These are phyloP conservation scores for Glebionis coronaria DNA, from an alignment of 129 eudicot species.

Conservation along the genomic window DNA sequence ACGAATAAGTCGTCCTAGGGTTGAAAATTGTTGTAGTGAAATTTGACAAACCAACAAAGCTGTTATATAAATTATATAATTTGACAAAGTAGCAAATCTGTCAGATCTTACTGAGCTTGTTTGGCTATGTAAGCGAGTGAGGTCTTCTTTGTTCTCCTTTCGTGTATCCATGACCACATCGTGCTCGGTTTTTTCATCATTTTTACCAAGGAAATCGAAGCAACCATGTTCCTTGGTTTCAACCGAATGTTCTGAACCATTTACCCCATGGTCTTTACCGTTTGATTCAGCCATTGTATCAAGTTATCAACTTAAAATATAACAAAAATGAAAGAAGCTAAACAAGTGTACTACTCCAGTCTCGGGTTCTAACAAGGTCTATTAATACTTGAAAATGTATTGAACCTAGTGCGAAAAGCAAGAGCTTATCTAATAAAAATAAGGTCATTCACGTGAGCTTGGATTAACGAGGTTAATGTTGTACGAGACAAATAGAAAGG, in stretches of 20 bases:
- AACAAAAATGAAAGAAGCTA: not conserved
- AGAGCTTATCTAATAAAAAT: not conserved
- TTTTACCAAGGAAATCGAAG: conserved; percentile 38
- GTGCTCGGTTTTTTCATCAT: conserved; percentile 29
- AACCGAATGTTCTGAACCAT: conserved; percentile 17
- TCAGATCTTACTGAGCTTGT: conserved; percentile 44
- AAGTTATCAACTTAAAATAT: not conserved
- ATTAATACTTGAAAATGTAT: not conserved
- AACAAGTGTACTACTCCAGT: not conserved
- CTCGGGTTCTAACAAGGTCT: not conserved
- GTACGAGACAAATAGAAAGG: not conserved
- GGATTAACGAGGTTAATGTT: not conserved
- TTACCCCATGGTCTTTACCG: not conserved
- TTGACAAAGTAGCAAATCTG: not conserved
- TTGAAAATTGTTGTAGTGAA: no score
- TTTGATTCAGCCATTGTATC: conserved; percentile 12
- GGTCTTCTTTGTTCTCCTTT: conserved; percentile 36
- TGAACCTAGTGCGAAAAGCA: not conserved
- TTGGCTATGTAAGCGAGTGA: conserved; percentile 35
- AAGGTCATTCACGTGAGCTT: not conserved
- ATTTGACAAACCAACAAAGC: no score
- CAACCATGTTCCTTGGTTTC: conserved; percentile 32
- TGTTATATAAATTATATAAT: not conserved
- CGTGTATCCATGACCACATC: conserved; percentile 32
- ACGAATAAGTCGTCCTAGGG: no score